A percentile compares a stretch with the other conserved stretches of the same genome.
phyloP scores from a whole-genome alignment of 257 asterid species.

The Salvia hispanica region DNA sequence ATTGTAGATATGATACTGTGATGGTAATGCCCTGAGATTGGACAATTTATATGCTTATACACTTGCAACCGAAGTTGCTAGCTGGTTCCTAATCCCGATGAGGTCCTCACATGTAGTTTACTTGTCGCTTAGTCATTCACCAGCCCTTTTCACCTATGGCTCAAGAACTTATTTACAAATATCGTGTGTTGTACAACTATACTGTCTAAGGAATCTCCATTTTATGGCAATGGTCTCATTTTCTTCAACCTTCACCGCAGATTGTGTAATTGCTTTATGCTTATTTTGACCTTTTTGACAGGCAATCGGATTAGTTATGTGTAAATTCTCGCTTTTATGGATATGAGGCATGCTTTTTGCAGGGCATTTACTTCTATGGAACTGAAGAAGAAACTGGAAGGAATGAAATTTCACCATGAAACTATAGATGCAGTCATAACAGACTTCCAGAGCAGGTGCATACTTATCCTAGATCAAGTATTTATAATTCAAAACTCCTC shows the following conservation, averaged over 20 bases:
- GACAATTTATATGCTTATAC: neutral
- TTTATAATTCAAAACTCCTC: conserved; percentile 12
- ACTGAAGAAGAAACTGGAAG: conserved; percentile 74
- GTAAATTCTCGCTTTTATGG: neutral
- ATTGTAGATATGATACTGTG: neutral
- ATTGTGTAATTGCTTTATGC: conserved; percentile 6
- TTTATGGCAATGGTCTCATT: conserved; percentile 15
- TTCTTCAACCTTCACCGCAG: neutral
- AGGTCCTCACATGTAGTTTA: conserved; percentile 1
- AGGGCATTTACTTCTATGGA: conserved; percentile 82
- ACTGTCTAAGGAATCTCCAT: neutral
- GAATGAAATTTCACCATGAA: conserved; percentile 53
- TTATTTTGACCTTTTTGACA: conserved; percentile 5
- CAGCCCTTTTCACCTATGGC: conserved; percentile 5
- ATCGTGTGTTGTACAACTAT: neutral
- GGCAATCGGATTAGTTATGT: conserved; percentile 6
- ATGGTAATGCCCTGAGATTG: neutral
- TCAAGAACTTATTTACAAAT: neutral
- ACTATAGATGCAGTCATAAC: conserved; percentile 61
- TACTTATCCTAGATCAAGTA: conserved; percentile 10
- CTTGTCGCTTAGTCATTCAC: conserved; percentile 9
- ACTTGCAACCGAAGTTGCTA: neutral
- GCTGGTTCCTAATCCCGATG: neutral
- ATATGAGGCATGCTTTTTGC: conserved; percentile 37
- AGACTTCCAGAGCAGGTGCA: conserved; percentile 72